Base-by-base conservation (phyloP, 2,329 filamentous ascomycete genomes). In the Botryosphaeria agaves region DNA sequence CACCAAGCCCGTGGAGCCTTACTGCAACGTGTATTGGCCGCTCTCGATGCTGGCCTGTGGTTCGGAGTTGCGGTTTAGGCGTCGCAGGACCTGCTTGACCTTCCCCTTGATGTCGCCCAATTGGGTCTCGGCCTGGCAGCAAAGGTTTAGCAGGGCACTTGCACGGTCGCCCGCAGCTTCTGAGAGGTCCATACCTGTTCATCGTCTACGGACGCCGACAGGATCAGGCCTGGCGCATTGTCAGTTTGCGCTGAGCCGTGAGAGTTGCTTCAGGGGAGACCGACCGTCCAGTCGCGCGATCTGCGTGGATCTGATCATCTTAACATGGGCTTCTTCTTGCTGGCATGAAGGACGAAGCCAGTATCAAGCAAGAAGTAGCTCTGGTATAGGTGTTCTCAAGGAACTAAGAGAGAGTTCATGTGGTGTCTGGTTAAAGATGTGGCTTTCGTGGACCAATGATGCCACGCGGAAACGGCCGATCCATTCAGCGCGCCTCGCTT, bases 141-240 rank as follows among this genome's bases (percentile, higher is more conserved):
- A 21, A 6, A 18, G 20, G 30, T 14, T 29, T 24, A 27, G 38
- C 31, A 38, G 32, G 17, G 8, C 17, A 28, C 28, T 21, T 20
- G 20, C 18, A 18, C 11, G 12, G 19, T 12, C 26, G 19, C 19
- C 26, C 23, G 18, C 29, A 16, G 34, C 18, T 21, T 17, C n/a
- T n/a, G n/a, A n/a, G n/a, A n/a, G n/a, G n/a, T n/a, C 28, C 42
- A 9, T n/a, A 77, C 74, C 60, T 80, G 72, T 48, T 83, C 79
- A 52, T 94, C 84, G 56, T 95, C 89, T 45, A 93, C 82, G 2
- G 85, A 93, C 36, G 87, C 87, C 49, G 84, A 87, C 42, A 98
- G 72, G 67, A 92, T 85, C 41, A 95, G 72, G 67, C 87, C 85
- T 93, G 46, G 30, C 40, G 34, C 37, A 29, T 37, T 31, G 17